Evolutionary conservation across 2,329 filamentous ascomycete genomes (phyloP), one percentile per base, ranked within the genome.

Genomic region (Colletotrichum liaoningense): DNA sequence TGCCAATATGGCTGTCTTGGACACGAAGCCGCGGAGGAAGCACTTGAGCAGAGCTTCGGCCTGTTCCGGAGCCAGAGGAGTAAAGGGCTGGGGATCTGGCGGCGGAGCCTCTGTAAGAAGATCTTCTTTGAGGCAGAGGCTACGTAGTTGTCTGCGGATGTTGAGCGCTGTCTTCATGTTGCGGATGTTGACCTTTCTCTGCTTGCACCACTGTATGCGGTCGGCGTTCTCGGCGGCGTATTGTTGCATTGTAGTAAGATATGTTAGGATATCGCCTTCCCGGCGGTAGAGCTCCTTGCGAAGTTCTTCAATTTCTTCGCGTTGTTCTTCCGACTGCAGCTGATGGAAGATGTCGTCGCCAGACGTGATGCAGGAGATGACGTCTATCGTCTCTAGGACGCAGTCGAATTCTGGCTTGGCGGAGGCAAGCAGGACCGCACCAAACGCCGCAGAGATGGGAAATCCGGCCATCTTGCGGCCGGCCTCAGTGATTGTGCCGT

Each of bases 331-430:
- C 0, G 88, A 88, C 60, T 89, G 88, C 0, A 91, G 81, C 58
- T 90, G 89, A 12, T 90, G 80, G 77, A 92, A 93, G 12, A 93
- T 88, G 72, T 91, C 90, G 63, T 91, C 89, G 55, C 91, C 91
- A 0, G 89, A 86, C 0, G 90, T 92, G 26, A 93, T 86, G 73
- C 89, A 91, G 0, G 91, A 86, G 46, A 93, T 93, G 68, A 98
- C 93, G 78, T 98, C 97, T 75, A 99, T 96, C 4, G 91, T 92
- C 76, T 98, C 95, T 0, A 92, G 82, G 1, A 98, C 84, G 77
- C 95, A 97, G 77, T 94, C 90, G 62, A 89, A 89, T 55, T 93
- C 90, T 0, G 92, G 89, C 7, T 89, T 89, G 0, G 92, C 91
- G 0, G 95, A 94, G 55, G 95, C 94, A 22, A 99, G 86, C 0